Percentiles rank a stretch among this genome's conserved stretches.
Conservation (phyloP, 2,329 filamentous ascomycete species). For the Xylaria polymorpha region DNA sequence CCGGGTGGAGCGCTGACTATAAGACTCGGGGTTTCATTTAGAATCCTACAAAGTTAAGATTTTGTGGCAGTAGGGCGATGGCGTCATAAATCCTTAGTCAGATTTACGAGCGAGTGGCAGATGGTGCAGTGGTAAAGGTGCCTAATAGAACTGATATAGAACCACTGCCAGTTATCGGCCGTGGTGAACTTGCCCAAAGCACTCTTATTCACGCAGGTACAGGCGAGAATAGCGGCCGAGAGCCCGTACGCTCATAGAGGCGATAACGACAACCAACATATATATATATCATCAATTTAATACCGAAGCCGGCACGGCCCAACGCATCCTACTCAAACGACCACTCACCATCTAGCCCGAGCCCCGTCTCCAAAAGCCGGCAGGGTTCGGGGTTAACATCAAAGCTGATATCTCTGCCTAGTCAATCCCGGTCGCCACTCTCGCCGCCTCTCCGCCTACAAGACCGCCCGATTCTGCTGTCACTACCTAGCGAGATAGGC, state of each 20-base stretch:
- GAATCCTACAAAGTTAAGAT: not conserved
- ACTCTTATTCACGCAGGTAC: too few relatives aligned
- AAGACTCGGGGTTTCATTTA: not conserved
- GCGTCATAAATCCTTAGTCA: not conserved
- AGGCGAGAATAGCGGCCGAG: too few relatives aligned
- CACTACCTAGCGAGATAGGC: too few relatives aligned
- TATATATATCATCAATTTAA: not conserved
- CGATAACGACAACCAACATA: not conserved
- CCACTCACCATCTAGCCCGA: too few relatives aligned
- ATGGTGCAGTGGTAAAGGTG: not conserved
- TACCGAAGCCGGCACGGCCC: too few relatives aligned
- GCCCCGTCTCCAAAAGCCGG: too few relatives aligned
- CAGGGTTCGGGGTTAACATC: not conserved
- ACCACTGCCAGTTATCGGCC: too few relatives aligned
- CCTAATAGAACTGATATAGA: not conserved
- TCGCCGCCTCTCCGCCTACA: not conserved
- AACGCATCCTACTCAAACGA: too few relatives aligned
- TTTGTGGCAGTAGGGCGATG: not conserved
- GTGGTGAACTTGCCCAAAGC: too few relatives aligned
- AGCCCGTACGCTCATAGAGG: not conserved
- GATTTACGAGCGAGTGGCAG: not conserved
- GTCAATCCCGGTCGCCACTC: not conserved
- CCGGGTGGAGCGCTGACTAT: not conserved
- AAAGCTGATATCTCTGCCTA: not conserved
- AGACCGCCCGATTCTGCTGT: not conserved